Evolutionary conservation across 208 protist genomes (phyloP), one percentile per base, ranked within the genome.

Genomic region (Angomonas ambiguus): DNA sequence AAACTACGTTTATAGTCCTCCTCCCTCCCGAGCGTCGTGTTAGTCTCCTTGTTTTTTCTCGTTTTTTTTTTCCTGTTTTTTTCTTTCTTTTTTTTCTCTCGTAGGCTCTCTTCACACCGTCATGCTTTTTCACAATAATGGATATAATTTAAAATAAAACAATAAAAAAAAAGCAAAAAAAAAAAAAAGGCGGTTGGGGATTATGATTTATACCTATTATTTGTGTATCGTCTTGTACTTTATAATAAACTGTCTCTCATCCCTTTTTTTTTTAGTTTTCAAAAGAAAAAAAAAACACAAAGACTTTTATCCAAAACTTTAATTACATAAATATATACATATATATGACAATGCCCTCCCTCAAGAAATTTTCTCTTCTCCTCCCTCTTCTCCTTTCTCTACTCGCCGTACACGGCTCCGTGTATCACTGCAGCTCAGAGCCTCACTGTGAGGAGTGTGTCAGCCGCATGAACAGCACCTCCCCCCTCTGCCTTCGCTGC

Each of bases 111-210:
- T n/a, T n/a, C n/a, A n/a, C n/a, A n/a, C n/a, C n/a, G n/a, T n/a
- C n/a, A n/a, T n/a, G n/a, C n/a, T n/a, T n/a, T n/a, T n/a, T n/a
- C 22, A 18, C 2, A 62, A 11, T 62, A 62, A 42, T 45, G 45
- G 4, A 60, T 11, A 60, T 38, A 30, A 33, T 38, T 3, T 34
- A 59, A 6, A 22, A 2, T 62, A 20, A 11, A 56, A 56, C 30
- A 38, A 32, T 3, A 62, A 42, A 42, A 8, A 59, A 31, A 59
- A 8, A 5, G 16, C 28, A 59, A 59, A 16, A 5, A 59, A 59
- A 59, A 59, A 33, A 2, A 2, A 5, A 59, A 59, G 16, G 22
- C 22, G 2, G 28, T 4, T 53, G 48, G 22, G 8, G 2, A 53
- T 2, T 25, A 2, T 11, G 10, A 6, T 53, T 11, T 11, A 30